Conservation (phyloP, 805 yeast genomes). For the Trichomonascus vanleenenianus region DNA sequence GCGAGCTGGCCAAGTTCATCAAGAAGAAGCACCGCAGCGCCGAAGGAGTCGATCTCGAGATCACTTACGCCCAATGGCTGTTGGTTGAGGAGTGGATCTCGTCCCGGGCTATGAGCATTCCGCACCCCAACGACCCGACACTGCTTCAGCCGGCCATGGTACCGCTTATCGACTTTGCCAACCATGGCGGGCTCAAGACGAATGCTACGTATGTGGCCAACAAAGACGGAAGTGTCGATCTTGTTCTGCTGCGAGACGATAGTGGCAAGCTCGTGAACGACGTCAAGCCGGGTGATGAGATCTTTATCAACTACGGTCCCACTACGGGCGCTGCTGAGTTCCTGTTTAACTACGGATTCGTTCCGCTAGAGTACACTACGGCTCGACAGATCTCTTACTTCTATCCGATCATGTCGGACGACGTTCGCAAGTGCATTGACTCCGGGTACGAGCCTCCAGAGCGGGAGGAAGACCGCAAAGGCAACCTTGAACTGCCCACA, state of each 20-base stretch:
- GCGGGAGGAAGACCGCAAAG: slow-evolving; percentile 4
- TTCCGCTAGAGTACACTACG: slow-evolving; percentile 20
- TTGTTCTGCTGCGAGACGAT: slow-evolving; percentile 9
- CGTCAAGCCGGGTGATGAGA: slow-evolving; percentile 17
- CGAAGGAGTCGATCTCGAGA: background rate
- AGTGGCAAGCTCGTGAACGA: background rate
- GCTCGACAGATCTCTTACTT: slow-evolving; percentile 11
- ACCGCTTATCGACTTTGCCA: slow-evolving; percentile 48
- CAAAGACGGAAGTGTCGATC: slow-evolving; percentile 9
- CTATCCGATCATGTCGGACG: slow-evolving; percentile 17
- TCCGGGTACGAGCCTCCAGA: slow-evolving; percentile 12
- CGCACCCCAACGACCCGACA: slow-evolving; percentile 9
- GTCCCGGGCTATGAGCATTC: slow-evolving; percentile 29
- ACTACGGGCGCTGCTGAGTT: slow-evolving; percentile 30
- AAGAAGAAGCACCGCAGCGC: background rate
- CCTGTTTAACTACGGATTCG: slow-evolving; percentile 34
- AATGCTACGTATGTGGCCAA: slow-evolving; percentile 30
- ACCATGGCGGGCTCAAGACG: slow-evolving; percentile 31
- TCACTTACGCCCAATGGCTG: slow-evolving; percentile 22
- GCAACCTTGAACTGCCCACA: background rate
- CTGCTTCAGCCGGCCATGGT: slow-evolving; percentile 36
- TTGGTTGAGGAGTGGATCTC: slow-evolving; percentile 31
- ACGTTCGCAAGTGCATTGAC: slow-evolving; percentile 15
- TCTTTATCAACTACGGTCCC: slow-evolving; percentile 31
- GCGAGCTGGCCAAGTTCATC: slow-evolving; percentile 9